A percentile compares a stretch with the other conserved stretches of the same genome.
Evolutionary conservation across 169 alveolate species (phyloP).

Genomic region (Eimeria falciformis): DNA sequence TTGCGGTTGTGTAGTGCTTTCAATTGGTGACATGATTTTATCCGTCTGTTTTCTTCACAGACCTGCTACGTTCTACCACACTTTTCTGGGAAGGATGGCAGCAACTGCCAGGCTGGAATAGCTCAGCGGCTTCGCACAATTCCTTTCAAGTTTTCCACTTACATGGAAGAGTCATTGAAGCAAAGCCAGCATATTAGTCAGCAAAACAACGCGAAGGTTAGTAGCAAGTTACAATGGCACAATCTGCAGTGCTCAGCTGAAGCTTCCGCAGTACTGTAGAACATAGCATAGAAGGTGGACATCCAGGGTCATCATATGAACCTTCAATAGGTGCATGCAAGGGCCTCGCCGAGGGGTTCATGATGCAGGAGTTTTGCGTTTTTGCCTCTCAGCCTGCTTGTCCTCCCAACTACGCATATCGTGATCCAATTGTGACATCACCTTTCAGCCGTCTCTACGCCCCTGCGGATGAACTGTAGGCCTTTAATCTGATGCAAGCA

Average conservation of each 20-base stretch:
- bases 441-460: constrained; percentile 63
- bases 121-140: constrained; percentile 66
- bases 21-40: too few relatives aligned
- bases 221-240: background rate
- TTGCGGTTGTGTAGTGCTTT: background rate
- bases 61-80: constrained; percentile 65
- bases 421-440: constrained; percentile 64
- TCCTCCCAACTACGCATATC: constrained; percentile 5
- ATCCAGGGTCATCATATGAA: too few relatives aligned
- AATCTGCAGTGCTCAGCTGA: too few relatives aligned
- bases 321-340: too few relatives aligned
- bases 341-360: too few relatives aligned
- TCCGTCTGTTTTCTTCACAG: background rate
- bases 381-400: constrained; percentile 30
- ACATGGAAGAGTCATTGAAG: constrained; percentile 53
- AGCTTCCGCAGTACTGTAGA: too few relatives aligned
- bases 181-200: constrained; percentile 13
- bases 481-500: background rate
- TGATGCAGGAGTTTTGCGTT: background rate
- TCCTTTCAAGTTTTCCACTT: constrained; percentile 36
- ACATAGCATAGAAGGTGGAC: too few relatives aligned
- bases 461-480: constrained; percentile 71
- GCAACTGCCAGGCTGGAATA: constrained; percentile 5
- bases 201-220: constrained; percentile 35
- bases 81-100: constrained; percentile 52